phyloP scores from a whole-genome alignment of 177 flowering plant genomes.

The Vitis hybrid region DNA sequence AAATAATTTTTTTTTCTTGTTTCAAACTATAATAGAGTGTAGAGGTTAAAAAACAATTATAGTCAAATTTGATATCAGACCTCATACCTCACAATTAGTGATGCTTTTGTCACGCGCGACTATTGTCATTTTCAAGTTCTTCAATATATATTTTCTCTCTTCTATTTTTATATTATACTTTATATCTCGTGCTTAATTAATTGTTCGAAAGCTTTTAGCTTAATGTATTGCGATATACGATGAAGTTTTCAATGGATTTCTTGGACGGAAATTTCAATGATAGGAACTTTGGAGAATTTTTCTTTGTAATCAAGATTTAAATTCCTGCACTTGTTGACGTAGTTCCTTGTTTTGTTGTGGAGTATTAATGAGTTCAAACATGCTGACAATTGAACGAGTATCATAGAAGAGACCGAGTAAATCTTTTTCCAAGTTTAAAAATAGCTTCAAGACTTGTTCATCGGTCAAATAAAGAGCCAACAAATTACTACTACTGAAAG shows the following conservation, averaged over 20 bases:
- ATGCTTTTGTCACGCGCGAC: no score
- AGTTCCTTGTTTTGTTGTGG: not conserved
- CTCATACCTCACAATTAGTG: no score
- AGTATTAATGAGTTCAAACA: not conserved
- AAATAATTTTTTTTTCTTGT: no score
- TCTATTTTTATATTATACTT: no score
- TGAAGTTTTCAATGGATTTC: not conserved
- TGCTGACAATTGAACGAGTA: not conserved
- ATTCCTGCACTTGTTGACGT: not conserved
- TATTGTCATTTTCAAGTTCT: no score
- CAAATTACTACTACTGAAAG: no score
- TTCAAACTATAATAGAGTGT: no score
- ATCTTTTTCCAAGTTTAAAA: not conserved
- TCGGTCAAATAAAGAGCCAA: no score
- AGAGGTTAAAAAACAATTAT: no score
- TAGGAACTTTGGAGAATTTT: not conserved
- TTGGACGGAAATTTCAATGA: not conserved
- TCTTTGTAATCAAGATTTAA: constrained; percentile 1
- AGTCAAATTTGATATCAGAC: no score
- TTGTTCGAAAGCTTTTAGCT: not conserved
- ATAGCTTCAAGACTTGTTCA: no score
- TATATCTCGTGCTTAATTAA: not conserved
- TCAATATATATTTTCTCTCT: no score
- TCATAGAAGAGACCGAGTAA: not conserved
- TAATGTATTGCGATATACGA: not conserved